Evolutionary conservation across 2,329 filamentous ascomycete species (phyloP).

Genomic region (Penicillium sp.): DNA sequence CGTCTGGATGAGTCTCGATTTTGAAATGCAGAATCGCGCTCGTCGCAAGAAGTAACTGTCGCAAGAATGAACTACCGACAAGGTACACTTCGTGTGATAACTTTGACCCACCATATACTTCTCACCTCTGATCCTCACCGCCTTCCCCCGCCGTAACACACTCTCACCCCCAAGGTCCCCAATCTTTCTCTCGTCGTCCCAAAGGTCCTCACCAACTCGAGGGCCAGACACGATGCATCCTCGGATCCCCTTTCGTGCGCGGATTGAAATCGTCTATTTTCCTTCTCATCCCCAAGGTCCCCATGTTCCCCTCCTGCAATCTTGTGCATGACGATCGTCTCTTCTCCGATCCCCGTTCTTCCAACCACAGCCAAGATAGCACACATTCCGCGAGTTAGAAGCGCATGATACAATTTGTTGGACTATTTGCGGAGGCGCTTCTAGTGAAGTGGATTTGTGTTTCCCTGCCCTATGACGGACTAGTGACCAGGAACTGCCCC

Average conservation of each 20-base stretch:
- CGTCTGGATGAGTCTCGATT: no score
- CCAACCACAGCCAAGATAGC: conserved; percentile 5
- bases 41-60: no score
- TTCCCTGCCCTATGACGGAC: background rate
- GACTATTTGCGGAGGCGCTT: conserved; percentile 6
- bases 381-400: conserved; percentile 1
- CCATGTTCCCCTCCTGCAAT: conserved; percentile 7
- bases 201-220: conserved; percentile 9
- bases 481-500: background rate
- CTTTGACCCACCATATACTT: no score
- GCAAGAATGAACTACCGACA: no score
- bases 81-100: no score
- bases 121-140: no score
- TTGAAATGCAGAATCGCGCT: no score
- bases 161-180: conserved; percentile 17
- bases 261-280: background rate
- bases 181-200: conserved; percentile 6
- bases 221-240: background rate
- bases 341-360: conserved; percentile 21
- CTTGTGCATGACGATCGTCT: conserved; percentile 15
- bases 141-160: conserved; percentile 12
- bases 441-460: background rate
- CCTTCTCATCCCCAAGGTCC: conserved; percentile 15
- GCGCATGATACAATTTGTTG: conserved; percentile 16
- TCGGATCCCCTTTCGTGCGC: background rate